Base-by-base conservation (phyloP, 768 basidiomycete genomes). In the Coprinellus micaceus region DNA sequence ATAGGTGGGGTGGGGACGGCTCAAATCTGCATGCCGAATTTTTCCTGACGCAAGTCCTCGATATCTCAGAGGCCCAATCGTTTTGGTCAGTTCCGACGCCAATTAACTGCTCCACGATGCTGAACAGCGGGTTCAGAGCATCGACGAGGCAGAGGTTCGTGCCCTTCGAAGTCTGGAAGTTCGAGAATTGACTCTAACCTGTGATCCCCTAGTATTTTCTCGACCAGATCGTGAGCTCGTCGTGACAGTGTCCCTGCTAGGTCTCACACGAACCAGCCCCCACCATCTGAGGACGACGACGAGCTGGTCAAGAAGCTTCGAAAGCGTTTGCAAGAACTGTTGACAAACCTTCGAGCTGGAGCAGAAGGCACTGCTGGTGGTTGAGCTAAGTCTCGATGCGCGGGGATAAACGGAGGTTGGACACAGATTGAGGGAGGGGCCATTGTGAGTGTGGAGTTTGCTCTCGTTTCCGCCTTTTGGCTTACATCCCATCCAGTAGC, bases 291-390 rank as follows among this genome's bases (percentile, higher is more conserved):
- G 10, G 71, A 74, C 33, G 74, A 75, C 49, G 71, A 75, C 54
- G 72, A 73, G 28, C 52, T 75, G 12, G 63, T 70, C 26, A 72
- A 72, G 62, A 74, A 72, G 24, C 63, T 75, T 2, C 64, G 75
- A 24, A 67, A 58, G 52, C 68, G 73, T 22, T 60, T 76, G 6
- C 63, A 71, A 54, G 73, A 72, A 30, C 58, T 74, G 25, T 59
- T 76, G n/a, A 49, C 66, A 1, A 68, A 70, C 13, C 56, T 75
- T 19, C 60, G 75, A 15, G 57, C 59, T 11, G 73, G 73, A 0
- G 74, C 75, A 1, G 75, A 76, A 59, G 75, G 73, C 17, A 53
- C 52, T 15, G 13, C 47, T 17, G 45, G 29, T 15, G 52, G 24
- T 3, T 45, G 44, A 45, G 6, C 6, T 7, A n/a, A n/a, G n/a